Percentiles rank a stretch among this genome's conserved stretches.
Evolutionary conservation across 2,329 filamentous ascomycete genomes (phyloP).

Genomic region (Penicillium expansum): DNA sequence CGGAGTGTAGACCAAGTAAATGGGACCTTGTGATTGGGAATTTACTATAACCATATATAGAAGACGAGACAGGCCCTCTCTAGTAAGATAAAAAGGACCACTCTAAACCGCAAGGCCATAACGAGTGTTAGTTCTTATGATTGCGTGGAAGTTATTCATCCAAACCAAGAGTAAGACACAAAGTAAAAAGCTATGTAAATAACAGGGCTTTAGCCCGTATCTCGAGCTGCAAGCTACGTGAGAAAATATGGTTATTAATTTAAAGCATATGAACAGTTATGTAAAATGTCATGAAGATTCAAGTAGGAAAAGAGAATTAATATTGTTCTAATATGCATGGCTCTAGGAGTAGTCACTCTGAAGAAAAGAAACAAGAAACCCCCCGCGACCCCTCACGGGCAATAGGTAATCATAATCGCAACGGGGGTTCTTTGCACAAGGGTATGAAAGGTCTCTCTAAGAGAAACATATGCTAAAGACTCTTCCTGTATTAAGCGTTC

Average conservation of each 20-base stretch:
- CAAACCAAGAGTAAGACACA: neutral
- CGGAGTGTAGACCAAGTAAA: neutral
- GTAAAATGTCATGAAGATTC: neutral
- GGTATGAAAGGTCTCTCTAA: conserved; percentile 8
- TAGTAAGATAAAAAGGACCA: neutral
- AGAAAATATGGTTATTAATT: neutral
- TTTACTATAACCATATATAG: neutral
- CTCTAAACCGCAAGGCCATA: neutral
- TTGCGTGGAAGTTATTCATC: neutral
- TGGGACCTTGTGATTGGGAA: neutral
- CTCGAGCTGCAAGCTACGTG: neutral
- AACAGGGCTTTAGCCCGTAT: neutral
- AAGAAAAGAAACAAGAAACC: conserved; percentile 12
- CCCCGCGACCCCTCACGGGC: conserved; percentile 10
- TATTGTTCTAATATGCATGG: conserved; percentile 26
- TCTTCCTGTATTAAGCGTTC: conserved; percentile 7
- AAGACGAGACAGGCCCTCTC: neutral
- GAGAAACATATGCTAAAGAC: conserved; percentile 2
- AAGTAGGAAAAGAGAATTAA: conserved; percentile 19
- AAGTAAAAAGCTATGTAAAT: neutral
- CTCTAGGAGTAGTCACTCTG: conserved; percentile 12
- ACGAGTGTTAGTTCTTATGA: neutral
- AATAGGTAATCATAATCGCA: conserved; percentile 14
- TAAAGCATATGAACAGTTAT: neutral
- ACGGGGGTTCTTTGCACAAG: conserved; percentile 6